Evolutionary conservation across 148 eudicot species (phyloP), one percentile per base, ranked within the genome.

Genomic region (Euryodendron excelsum): DNA sequence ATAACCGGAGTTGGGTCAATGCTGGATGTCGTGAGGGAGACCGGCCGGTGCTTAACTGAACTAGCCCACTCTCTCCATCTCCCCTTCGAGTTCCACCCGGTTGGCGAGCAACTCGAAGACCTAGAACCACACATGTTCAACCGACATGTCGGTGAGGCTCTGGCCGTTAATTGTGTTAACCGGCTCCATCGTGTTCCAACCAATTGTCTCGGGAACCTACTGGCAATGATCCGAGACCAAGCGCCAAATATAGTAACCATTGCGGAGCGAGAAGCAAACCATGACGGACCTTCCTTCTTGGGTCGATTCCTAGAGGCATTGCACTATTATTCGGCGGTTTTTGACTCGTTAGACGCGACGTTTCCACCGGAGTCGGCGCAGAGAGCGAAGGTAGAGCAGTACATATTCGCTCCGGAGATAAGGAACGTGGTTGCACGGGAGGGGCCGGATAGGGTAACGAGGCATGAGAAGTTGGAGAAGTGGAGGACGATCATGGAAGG

Each of bases 211-310:
- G 80, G 86, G 5, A 77, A 74, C 27, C n/a, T 86, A 17, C 47
- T 86, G 28, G 76, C 79, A 25, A 82, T 86, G 86, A 74, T 86
- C 53, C 52, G 86, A 67, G 88, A 80, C 20, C 86, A 82, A 78
- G 84, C 88, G 0, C 88, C 88, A 10, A 86, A 86, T 17, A 80
- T 86, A 30, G 84, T 85, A 4, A 82, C 88, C n/a, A 55, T 85
- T 41, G 88, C 80, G 4, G 88, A 85, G 31, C 85, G 82, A 75
- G 88, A 86, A 72, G 84, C 86, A 21, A 83, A 81, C 84, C 85
- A 82, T 27, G 83, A 80, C 9, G 88, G 88, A 11, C 84, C 86
- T 3, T 83, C 80, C 77, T 86, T 86, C 78, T 52, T 86, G 75
- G 88, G 84, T 28, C 79, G 88, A 12, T 86, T 86, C 56, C 79